Evolutionary conservation across 2,329 filamentous ascomycete species (phyloP).

Genomic region (Herpotrichia juniperi): DNA sequence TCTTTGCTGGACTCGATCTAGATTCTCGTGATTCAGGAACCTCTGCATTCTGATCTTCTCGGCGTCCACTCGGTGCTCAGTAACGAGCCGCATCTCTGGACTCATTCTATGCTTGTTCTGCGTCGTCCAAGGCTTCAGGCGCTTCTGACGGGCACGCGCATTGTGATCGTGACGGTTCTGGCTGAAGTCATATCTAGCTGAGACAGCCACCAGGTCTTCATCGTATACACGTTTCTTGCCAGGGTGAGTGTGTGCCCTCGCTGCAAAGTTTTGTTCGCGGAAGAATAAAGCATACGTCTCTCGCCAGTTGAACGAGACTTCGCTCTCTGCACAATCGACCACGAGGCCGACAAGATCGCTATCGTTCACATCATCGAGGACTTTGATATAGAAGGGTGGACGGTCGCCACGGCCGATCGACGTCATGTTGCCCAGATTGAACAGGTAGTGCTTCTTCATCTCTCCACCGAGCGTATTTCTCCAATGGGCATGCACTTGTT

Average conservation of each 20-base stretch:
- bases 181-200: not conserved
- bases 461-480: conserved; percentile 13
- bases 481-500: conserved; percentile 11
- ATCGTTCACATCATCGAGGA: conserved; percentile 18
- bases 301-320: conserved; percentile 25
- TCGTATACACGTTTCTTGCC: conserved; percentile 13
- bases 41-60: conserved; percentile 11
- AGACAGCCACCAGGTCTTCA: conserved; percentile 11
- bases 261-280: conserved; percentile 16
- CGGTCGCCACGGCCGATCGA: conserved; percentile 25
- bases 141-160: conserved; percentile 20
- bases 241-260: conserved; percentile 1
- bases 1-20: conserved; percentile 4
- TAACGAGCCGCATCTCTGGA: conserved; percentile 16
- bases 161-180: not conserved
- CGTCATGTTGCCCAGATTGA: conserved; percentile 11
- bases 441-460: conserved; percentile 13
- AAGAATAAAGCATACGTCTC: conserved; percentile 21
- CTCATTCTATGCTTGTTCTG: conserved; percentile 22
- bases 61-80: conserved; percentile 9
- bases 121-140: conserved; percentile 16
- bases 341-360: conserved; percentile 20
- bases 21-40: conserved; percentile 10
- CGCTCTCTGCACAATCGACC: conserved; percentile 18
- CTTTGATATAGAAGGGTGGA: conserved; percentile 23